Evolutionary conservation across 148 eudicot species (phyloP).

Genomic region (Amaranthus palmeri): DNA sequence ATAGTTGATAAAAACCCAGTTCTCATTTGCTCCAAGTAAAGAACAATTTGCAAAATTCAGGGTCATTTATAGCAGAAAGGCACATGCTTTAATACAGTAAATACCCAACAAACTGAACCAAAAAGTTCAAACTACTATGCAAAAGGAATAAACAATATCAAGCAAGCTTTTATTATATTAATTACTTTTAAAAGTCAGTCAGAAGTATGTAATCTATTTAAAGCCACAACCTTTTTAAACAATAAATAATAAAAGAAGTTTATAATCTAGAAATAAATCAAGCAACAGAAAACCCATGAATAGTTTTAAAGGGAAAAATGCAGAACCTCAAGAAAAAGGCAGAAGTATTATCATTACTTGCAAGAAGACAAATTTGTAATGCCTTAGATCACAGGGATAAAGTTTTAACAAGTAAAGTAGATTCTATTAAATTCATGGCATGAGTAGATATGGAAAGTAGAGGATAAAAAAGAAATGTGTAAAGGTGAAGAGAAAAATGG

Average conservation of each 20-base stretch:
- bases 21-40: background rate
- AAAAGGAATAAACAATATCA: slow-evolving; percentile 12
- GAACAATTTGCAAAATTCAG: background rate
- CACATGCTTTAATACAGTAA: slow-evolving; percentile 3
- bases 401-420: background rate
- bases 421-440: too few relatives aligned
- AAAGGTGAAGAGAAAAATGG: background rate
- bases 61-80: slow-evolving; percentile 15
- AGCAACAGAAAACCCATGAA: background rate
- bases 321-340: background rate
- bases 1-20: slow-evolving; percentile 10
- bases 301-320: background rate
- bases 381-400: background rate
- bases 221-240: background rate
- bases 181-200: slow-evolving; percentile 6
- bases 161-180: background rate
- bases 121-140: slow-evolving; percentile 5
- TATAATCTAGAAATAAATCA: background rate
- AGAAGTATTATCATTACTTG: background rate
- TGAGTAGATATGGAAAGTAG: too few relatives aligned
- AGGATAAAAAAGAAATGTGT: too few relatives aligned
- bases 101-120: slow-evolving; percentile 10
- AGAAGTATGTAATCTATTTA: background rate
- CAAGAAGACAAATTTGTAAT: slow-evolving; percentile 3
- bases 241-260: background rate